Percentiles rank a stretch among this genome's conserved stretches.
These are phyloP conservation scores for Brettanomyces custersianus DNA, from an alignment of 805 yeast genomes.

Conservation along the genomic window DNA sequence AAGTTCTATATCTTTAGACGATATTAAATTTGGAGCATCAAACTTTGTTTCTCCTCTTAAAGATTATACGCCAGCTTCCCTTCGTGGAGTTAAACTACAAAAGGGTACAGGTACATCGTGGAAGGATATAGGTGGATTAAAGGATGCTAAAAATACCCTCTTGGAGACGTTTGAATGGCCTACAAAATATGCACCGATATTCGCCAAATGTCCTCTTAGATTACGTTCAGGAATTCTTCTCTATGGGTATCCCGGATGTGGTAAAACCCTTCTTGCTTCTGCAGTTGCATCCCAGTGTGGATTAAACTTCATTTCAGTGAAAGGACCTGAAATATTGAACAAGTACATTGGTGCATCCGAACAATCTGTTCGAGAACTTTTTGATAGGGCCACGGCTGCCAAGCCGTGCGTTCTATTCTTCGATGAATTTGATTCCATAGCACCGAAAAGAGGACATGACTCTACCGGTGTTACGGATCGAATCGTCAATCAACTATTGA, in stretches of 20 bases:
- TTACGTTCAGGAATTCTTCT: slow-evolving; percentile 82
- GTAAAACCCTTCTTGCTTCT: slow-evolving; percentile 86
- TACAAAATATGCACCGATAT: slow-evolving; percentile 91
- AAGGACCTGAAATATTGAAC: slow-evolving; percentile 92
- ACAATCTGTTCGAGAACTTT: slow-evolving; percentile 85
- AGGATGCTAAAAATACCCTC: slow-evolving; percentile 63
- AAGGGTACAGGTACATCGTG: slow-evolving; percentile 61
- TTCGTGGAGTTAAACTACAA: slow-evolving; percentile 80
- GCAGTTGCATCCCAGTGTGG: slow-evolving; percentile 95
- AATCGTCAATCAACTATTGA: slow-evolving; percentile 91
- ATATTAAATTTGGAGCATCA: slow-evolving; percentile 14
- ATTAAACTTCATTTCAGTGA: slow-evolving; percentile 81
- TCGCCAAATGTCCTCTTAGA: slow-evolving; percentile 77
- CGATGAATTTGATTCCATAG: slow-evolving; percentile 95
- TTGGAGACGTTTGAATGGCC: slow-evolving; percentile 97
- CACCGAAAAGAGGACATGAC: slow-evolving; percentile 97
- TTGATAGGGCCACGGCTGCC: slow-evolving; percentile 91
- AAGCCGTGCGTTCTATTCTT: slow-evolving; percentile 89
- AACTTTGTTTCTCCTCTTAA: slow-evolving; percentile 49
- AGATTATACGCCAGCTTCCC: slow-evolving; percentile 69
- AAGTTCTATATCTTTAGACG: slow-evolving; percentile 1
- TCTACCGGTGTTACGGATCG: slow-evolving; percentile 97
- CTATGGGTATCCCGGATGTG: slow-evolving; percentile 98
- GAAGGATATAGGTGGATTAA: slow-evolving; percentile 85
- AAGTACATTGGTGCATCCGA: slow-evolving; percentile 97